These are phyloP conservation scores for Aureococcus anophagefferens DNA, from an alignment of 108 stramenopile genomes.

Conservation along the genomic window DNA sequence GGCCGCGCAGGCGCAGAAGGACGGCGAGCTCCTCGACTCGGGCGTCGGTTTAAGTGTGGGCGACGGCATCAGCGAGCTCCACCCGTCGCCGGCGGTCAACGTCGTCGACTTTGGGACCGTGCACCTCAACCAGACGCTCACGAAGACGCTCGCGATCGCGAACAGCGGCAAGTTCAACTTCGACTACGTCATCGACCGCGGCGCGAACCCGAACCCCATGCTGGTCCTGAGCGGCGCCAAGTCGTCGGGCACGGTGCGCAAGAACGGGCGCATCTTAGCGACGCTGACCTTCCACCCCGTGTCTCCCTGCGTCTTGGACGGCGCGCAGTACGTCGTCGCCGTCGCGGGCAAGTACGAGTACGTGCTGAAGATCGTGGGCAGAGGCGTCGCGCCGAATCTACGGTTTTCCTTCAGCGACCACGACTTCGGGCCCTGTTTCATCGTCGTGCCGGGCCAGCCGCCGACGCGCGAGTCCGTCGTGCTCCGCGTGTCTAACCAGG, in stretches of 20 bases:
- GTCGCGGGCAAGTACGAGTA: slow-evolving; percentile 46
- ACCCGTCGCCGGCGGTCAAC: slow-evolving; percentile 20
- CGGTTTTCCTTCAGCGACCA: slow-evolving; percentile 38
- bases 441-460: slow-evolving; percentile 34
- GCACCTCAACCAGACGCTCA: slow-evolving; percentile 36
- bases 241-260: slow-evolving; percentile 30
- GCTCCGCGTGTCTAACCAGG: slow-evolving; percentile 35
- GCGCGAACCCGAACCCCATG: slow-evolving; percentile 21
- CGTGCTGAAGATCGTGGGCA: slow-evolving; percentile 26
- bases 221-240: slow-evolving; percentile 31
- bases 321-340: slow-evolving; percentile 19
- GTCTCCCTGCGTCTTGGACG: slow-evolving; percentile 26
- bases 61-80: slow-evolving; percentile 14
- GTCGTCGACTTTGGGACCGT: slow-evolving; percentile 39
- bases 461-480: slow-evolving; percentile 19
- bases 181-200: slow-evolving; percentile 39
- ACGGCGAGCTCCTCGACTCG: slow-evolving; percentile 1
- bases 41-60: not conserved
- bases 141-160: slow-evolving; percentile 25
- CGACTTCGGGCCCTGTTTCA: slow-evolving; percentile 51
- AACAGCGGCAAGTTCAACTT: slow-evolving; percentile 55
- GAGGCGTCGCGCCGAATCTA: slow-evolving; percentile 32
- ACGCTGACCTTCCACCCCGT: slow-evolving; percentile 33
- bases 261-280: slow-evolving; percentile 33
- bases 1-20: slow-evolving; percentile 3